Base-by-base conservation (phyloP, 768 basidiomycete species). In the Lanmaoa rubissima region DNA sequence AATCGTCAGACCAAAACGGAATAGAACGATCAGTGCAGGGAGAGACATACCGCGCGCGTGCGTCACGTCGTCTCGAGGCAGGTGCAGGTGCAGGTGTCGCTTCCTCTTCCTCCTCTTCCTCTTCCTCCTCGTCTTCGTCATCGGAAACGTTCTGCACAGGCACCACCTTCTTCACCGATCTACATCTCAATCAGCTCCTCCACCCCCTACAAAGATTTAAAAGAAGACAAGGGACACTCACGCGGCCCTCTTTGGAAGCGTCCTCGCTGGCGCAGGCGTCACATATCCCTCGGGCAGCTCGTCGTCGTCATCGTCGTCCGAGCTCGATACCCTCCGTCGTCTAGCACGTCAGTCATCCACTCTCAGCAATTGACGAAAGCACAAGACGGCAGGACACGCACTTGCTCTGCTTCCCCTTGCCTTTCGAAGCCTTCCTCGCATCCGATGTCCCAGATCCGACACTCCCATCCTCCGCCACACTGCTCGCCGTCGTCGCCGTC, bases 231-330 rank as follows among this genome's bases (percentile, higher is more conserved):
- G 4, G 13, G 5, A 14, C 11, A 48, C 85, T 61, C 73, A 87
- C 86, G 78, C 85, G 40, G 81, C 77, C 61, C 86, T 75, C 65
- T 78, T 81, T 3, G 87, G 86, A 62, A 86, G 65, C 10, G 68
- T 71, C 51, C 84, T 74, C n/a, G 78, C 80, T n/a, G 82, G 81
- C 12, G 74, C 70, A 36, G 73, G 66, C 1, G 66, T 61, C 32
- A 42, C 63, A 48, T 50, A 42, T 8, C 36, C 74, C 64, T 44
- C 76, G 62, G 34, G 75, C 53, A 14, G 67, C 63, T 78, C 76
- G 59, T 79, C 76, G 2, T 74, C 28, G 21, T 21, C 21, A n/a
- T n/a, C n/a, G 21, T 24, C 21, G 21, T 24, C 21, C 21, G 21
- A 24, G 21, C 21, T 24, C 21, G 21, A 24, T 24, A 24, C 21